Percentiles rank a stretch among this genome's conserved stretches.
Evolutionary conservation across 1,139 yeast species (phyloP).

Genomic region (Magnusiomyces tetraspermus): DNA sequence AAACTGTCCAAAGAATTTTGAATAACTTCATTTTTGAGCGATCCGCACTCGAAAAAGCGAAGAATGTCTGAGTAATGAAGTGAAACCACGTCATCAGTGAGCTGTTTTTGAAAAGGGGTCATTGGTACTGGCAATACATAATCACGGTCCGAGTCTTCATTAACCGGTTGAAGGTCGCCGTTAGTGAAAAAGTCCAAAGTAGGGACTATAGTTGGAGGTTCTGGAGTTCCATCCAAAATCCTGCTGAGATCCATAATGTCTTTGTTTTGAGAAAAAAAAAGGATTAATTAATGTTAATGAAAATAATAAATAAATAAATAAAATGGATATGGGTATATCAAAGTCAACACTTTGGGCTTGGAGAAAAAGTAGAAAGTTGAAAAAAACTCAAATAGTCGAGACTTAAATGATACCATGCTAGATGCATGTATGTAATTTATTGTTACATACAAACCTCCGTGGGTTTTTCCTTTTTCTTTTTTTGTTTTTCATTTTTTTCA

Average conservation of each 20-base stretch:
- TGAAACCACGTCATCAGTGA: constrained; percentile 88
- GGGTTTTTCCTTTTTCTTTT: not conserved
- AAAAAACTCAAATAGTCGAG: not conserved
- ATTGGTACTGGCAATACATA: constrained; percentile 78
- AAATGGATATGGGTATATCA: too few relatives aligned
- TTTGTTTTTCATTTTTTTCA: not conserved
- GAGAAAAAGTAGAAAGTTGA: not conserved
- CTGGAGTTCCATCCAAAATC: constrained; percentile 77
- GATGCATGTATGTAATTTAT: not conserved
- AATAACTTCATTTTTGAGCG: constrained; percentile 36
- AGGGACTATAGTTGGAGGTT: constrained; percentile 54
- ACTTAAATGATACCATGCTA: too few relatives aligned
- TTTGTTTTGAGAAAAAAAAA: not conserved
- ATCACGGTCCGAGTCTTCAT: constrained; percentile 31
- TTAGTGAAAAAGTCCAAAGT: constrained; percentile 21
- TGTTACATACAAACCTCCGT: not conserved
- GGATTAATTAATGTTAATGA: not conserved
- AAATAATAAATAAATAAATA: not conserved
- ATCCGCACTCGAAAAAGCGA: constrained; percentile 66
- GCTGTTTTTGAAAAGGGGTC: constrained; percentile 79
- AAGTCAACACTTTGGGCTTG: too few relatives aligned
- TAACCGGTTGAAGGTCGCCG: constrained; percentile 7
- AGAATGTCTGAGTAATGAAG: constrained; percentile 84
- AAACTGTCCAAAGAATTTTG: constrained; percentile 53
- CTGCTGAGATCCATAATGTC: constrained; percentile 77